Conservation (phyloP, 257 asterid species). For the Capsicum chinense region DNA sequence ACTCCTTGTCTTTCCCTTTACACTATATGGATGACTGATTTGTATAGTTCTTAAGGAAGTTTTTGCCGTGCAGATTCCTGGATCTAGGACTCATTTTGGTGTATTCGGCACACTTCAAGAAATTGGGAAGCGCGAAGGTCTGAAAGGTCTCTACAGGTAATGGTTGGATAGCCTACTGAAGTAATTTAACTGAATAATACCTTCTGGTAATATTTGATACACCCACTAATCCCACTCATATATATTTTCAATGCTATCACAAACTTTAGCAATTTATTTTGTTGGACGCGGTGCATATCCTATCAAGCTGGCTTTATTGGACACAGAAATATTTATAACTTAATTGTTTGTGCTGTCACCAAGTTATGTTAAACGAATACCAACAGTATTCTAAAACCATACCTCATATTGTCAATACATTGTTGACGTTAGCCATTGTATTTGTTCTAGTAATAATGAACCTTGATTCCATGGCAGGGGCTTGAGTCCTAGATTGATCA, state of each 20-base stretch:
- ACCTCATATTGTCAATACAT: neutral
- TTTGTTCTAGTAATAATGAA: neutral
- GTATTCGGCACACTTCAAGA: no score
- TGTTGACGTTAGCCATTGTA: neutral
- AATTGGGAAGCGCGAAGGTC: no score
- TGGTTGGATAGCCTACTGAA: no score
- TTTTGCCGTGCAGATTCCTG: constrained; percentile 44
- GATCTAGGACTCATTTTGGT: neutral
- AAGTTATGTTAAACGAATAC: neutral
- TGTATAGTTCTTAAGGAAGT: neutral
- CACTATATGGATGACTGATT: constrained; percentile 11
- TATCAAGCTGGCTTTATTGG: constrained; percentile 5
- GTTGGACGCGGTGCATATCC: neutral
- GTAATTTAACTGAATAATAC: no score
- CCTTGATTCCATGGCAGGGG: no score
- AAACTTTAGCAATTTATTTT: neutral
- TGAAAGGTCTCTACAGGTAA: no score
- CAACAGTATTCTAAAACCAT: neutral
- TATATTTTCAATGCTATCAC: neutral
- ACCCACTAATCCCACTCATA: neutral
- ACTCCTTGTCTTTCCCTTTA: neutral
- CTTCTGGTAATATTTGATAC: no score
- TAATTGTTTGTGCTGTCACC: neutral
- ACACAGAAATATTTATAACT: neutral
- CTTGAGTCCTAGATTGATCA: no score